These are phyloP conservation scores for Neofusicoccum umdonicola DNA, from an alignment of 2,329 filamentous ascomycete genomes.

Conservation along the genomic window DNA sequence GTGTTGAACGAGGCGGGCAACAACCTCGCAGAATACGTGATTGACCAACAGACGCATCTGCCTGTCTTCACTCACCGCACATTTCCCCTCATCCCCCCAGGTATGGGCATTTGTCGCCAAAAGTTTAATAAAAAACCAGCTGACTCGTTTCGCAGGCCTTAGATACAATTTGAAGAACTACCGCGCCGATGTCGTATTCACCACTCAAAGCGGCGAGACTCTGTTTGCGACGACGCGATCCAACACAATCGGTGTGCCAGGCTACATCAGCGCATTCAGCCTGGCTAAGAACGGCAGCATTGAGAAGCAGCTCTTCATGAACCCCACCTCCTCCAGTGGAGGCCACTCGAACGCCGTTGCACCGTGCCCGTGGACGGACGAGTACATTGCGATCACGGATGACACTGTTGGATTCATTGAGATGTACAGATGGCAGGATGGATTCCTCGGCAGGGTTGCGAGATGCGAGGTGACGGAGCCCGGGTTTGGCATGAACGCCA, in stretches of 20 bases:
- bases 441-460: conserved; percentile 75
- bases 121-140: not conserved
- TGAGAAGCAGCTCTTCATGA: conserved; percentile 74
- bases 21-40: conserved; percentile 74
- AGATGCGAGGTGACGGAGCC: conserved; percentile 75
- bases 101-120: conserved; percentile 41
- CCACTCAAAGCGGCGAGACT: conserved; percentile 67
- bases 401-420: conserved; percentile 85
- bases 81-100: conserved; percentile 77
- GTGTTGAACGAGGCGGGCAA: conserved; percentile 90
- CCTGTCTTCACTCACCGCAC: conserved; percentile 75
- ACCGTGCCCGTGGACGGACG: conserved; percentile 79
- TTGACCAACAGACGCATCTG: conserved; percentile 69
- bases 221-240: conserved; percentile 83
- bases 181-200: conserved; percentile 78
- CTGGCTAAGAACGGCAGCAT: conserved; percentile 68
- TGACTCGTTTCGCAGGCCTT: conserved; percentile 11
- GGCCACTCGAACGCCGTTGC: conserved; percentile 87
- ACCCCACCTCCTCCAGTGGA: conserved; percentile 81
- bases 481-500: conserved; percentile 96
- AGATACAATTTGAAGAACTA: conserved; percentile 62
- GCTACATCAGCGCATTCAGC: conserved; percentile 79
- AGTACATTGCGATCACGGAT: conserved; percentile 87
- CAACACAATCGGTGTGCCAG: conserved; percentile 72
- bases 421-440: conserved; percentile 82